Evolutionary conservation across 176 grass and related monocot species (phyloP).

Genomic region (Musa itinerans): DNA sequence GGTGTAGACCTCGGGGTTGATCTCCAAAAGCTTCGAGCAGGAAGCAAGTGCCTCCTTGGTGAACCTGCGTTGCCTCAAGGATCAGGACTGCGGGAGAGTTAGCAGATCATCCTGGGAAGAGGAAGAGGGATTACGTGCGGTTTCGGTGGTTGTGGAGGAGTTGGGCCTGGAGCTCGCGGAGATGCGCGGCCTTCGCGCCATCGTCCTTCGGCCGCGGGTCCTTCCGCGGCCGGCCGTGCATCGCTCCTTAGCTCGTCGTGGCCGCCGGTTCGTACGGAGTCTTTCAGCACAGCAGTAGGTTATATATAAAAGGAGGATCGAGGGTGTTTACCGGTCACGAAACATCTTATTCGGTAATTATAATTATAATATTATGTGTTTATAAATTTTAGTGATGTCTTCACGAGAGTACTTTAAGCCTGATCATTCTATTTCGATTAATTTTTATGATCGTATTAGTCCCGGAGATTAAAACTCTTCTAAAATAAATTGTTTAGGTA

Average conservation of each 20-base stretch:
- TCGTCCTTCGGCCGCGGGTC: slow-evolving; percentile 50
- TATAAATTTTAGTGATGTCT: too few species aligned
- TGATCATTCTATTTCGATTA: too few species aligned
- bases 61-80: slow-evolving; percentile 31
- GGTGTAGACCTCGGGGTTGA: slow-evolving; percentile 84
- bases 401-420: too few species aligned
- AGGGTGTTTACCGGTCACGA: too few species aligned
- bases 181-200: slow-evolving; percentile 49
- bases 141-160: slow-evolving; percentile 59
- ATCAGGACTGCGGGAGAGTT: background rate
- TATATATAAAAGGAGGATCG: too few species aligned
- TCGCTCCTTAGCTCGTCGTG: slow-evolving; percentile 5
- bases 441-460: too few species aligned
- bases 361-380: too few species aligned
- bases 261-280: slow-evolving; percentile 19
- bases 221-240: slow-evolving; percentile 71
- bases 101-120: background rate
- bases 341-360: too few species aligned
- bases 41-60: slow-evolving; percentile 62
- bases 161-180: slow-evolving; percentile 57
- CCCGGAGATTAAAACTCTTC: too few species aligned
- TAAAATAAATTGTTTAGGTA: too few species aligned
- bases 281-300: background rate
- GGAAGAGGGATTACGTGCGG: slow-evolving; percentile 41
- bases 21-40: slow-evolving; percentile 77